Evolutionary conservation across 768 basidiomycete species (phyloP).

Genomic region (Cubamyces lactineus): DNA sequence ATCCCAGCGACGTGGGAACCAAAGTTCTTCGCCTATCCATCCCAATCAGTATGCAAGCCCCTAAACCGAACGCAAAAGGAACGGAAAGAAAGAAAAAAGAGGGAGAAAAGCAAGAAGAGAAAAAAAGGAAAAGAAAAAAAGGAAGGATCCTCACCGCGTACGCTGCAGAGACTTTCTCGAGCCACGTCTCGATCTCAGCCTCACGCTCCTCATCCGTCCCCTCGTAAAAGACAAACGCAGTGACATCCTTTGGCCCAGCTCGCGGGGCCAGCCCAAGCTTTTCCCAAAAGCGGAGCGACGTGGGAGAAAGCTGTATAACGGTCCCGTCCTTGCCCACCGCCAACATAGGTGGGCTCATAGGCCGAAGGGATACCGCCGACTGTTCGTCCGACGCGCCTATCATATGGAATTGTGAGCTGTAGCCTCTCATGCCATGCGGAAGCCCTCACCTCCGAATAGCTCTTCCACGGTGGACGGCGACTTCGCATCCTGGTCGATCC

Average conservation of each 20-base stretch:
- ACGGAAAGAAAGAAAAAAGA: not conserved
- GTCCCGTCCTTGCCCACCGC: slow-evolving; percentile 69
- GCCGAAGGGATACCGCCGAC: slow-evolving; percentile 26
- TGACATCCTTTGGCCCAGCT: slow-evolving; percentile 71
- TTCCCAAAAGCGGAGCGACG: slow-evolving; percentile 83
- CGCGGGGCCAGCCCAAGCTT: slow-evolving; percentile 76
- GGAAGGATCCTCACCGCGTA: slow-evolving; percentile 56
- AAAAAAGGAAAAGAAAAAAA: not conserved
- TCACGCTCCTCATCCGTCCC: slow-evolving; percentile 54
- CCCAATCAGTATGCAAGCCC: slow-evolving; percentile 20
- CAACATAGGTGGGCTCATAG: slow-evolving; percentile 59
- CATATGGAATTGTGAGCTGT: not conserved
- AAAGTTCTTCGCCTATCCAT: slow-evolving; percentile 58
- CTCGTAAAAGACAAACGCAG: slow-evolving; percentile 71
- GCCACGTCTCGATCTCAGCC: slow-evolving; percentile 59
- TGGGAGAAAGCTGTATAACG: slow-evolving; percentile 67
- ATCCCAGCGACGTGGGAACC: slow-evolving; percentile 60
- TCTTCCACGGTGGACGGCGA: slow-evolving; percentile 47
- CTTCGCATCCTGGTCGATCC: slow-evolving; percentile 41
- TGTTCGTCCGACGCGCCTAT: not conserved
- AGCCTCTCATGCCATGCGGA: not conserved
- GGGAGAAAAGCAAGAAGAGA: not conserved
- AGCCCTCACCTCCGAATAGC: slow-evolving; percentile 42
- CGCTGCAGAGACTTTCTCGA: slow-evolving; percentile 50
- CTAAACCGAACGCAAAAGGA: not conserved